phyloP scores from a whole-genome alignment of 345 rosid genomes.

The Populus euphratica region DNA sequence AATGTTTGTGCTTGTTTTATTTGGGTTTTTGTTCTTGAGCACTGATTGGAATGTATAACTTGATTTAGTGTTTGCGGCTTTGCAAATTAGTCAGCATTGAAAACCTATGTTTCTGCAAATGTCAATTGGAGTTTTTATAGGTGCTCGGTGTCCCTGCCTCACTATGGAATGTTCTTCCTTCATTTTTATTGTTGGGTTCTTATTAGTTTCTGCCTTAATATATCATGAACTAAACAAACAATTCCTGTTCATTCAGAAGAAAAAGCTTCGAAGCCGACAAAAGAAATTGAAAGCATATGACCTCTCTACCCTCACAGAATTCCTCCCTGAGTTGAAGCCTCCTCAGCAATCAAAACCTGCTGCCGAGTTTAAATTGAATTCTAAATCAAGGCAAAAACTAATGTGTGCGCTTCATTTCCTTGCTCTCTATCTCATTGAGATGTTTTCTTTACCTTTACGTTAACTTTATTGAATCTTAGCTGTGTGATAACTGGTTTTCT shows the following conservation, averaged over 20 bases:
- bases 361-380: conserved; percentile 54
- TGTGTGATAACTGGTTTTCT: conserved; percentile 3
- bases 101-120: neutral
- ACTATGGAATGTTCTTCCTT: neutral
- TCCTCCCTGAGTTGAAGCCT: conserved; percentile 64
- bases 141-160: neutral
- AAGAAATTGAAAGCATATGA: conserved; percentile 70
- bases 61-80: neutral
- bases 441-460: neutral
- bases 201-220: neutral
- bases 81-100: no score
- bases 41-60: neutral
- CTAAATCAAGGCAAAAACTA: conserved; percentile 64
- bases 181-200: neutral
- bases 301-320: conserved; percentile 63
- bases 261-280: conserved; percentile 50
- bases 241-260: conserved; percentile 38
- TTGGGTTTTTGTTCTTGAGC: neutral
- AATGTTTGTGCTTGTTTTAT: neutral
- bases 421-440: neutral
- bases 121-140: neutral
- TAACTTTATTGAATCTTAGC: neutral
- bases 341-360: conserved; percentile 33
- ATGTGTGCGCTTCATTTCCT: conserved; percentile 37
- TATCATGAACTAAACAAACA: neutral